Evolutionary conservation across 108 stramenopile genomes (phyloP), one percentile per base, ranked within the genome.

Genomic region (Epithemia pelagica): DNA sequence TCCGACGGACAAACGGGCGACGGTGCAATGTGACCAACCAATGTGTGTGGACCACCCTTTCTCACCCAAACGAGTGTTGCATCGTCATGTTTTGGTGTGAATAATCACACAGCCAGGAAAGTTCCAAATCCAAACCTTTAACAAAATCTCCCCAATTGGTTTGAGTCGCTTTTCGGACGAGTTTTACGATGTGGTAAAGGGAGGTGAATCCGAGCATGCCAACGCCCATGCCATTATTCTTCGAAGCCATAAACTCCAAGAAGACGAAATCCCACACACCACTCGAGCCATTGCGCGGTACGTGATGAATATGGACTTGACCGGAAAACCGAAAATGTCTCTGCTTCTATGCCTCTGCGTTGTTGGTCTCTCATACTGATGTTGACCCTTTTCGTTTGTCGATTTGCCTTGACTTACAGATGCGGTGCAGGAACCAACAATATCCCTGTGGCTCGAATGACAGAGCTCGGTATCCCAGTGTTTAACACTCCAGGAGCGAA

Each of bases 401-500:
- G 21, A 62, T 22, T 56, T 65, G 20, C 20, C 64, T 28, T 26
- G 18, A n/a, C n/a, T n/a, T n/a, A n/a, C 65, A 87, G 97, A 67
- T 95, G 94, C 66, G 97, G 97, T 30, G 92, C 94, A 27, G 97
- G 97, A 27, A 94, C 94, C 64, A 95, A 96, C 80, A 98, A 96
- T 68, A 89, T 96, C 25, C 93, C 95, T 59, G 94, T 96, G 10
- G 66, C 88, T 58, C 83, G 94, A 27, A 94, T 94, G 87, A 94
- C 93, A 20, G 93, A 96, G 69, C 69, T 92, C 53, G 97, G 97
- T 30, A 96, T 98, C 65, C 94, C 94, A 25, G 97, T 98, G 31
- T 95, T 98, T 70, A 98, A 98, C 71, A 98, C 97, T 0, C 97
- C 97, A 8, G 97, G 97, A 15, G 97, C 94, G 8, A 98, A 98